Conservation (phyloP, 2,329 filamentous ascomycete species). For the Arthrobotrys entomopaga region DNA sequence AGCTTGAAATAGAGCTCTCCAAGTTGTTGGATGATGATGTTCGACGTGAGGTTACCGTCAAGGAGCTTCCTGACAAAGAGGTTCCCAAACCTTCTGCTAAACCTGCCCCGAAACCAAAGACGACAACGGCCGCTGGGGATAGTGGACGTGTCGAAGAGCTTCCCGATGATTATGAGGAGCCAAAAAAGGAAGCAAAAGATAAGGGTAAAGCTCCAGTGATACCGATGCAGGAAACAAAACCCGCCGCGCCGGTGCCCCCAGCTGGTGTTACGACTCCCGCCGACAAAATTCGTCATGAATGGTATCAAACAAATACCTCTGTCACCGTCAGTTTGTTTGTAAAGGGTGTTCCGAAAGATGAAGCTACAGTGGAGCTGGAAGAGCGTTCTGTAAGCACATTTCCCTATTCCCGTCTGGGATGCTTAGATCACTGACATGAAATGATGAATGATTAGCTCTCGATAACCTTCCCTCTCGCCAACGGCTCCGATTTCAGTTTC, state of each 20-base stretch:
- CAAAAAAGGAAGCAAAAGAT: conserved; percentile 26
- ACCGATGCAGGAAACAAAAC: conserved; percentile 4
- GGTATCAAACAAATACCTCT: conserved; percentile 72
- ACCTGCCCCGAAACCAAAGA: conserved; percentile 17
- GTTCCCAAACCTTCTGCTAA: conserved; percentile 62
- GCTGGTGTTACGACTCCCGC: conserved; percentile 62
- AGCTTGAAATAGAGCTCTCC: conserved; percentile 56
- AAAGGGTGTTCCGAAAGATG: conserved; percentile 71
- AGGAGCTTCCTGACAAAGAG: conserved; percentile 57
- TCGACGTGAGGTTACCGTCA: conserved; percentile 56
- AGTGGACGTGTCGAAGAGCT: conserved; percentile 43
- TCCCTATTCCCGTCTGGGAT: conserved; percentile 9
- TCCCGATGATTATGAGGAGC: conserved; percentile 47
- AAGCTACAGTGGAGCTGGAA: conserved; percentile 65
- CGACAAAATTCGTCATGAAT: conserved; percentile 73
- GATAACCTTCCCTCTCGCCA: conserved; percentile 68
- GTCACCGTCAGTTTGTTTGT: conserved; percentile 72
- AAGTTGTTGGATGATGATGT: conserved; percentile 58
- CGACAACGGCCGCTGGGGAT: conserved; percentile 34
- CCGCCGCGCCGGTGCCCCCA: conserved; percentile 48
- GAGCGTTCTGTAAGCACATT: conserved; percentile 55
- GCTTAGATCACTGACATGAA: background rate
- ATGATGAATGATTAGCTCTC: conserved; percentile 9
- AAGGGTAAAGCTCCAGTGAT: conserved; percentile 25
- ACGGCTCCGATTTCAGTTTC: conserved; percentile 71